Percentiles rank a stretch among this genome's conserved stretches.
Conservation (phyloP, 371 early-diverging fungal species). For the Umbelopsis sp. region DNA sequence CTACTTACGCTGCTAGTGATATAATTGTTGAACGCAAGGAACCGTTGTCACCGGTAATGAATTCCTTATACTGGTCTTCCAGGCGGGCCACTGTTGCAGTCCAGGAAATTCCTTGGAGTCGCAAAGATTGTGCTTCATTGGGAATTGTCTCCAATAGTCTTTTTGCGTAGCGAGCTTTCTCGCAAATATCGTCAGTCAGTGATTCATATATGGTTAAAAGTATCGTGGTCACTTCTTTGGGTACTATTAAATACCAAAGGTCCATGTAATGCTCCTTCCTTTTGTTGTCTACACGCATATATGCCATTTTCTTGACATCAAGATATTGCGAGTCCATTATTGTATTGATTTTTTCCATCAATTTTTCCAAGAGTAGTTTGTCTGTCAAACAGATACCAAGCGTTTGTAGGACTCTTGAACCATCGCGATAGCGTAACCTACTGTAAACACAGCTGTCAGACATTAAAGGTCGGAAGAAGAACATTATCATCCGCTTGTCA, state of each 20-base stretch:
- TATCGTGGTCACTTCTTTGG: background rate
- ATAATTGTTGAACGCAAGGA: background rate
- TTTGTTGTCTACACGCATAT: too few relatives aligned
- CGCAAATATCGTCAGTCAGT: background rate
- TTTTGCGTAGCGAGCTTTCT: background rate
- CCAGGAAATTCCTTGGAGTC: background rate
- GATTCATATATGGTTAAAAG: background rate
- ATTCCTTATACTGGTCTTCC: background rate
- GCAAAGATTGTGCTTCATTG: background rate
- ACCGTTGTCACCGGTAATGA: background rate
- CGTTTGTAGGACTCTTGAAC: too few relatives aligned
- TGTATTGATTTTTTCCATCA: too few relatives aligned
- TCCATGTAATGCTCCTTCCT: too few relatives aligned
- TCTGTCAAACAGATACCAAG: too few relatives aligned
- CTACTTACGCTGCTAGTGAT: background rate
- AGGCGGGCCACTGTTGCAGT: background rate
- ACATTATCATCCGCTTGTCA: too few relatives aligned
- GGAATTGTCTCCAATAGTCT: background rate
- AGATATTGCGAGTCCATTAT: too few relatives aligned
- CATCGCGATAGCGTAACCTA: too few relatives aligned
- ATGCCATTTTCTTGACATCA: too few relatives aligned
- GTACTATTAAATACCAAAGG: background rate
- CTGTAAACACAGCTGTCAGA: too few relatives aligned
- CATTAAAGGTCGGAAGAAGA: too few relatives aligned
- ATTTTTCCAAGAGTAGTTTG: too few relatives aligned